phyloP scores from a whole-genome alignment of 345 rosid species.

The Arabidopsis suecica region DNA sequence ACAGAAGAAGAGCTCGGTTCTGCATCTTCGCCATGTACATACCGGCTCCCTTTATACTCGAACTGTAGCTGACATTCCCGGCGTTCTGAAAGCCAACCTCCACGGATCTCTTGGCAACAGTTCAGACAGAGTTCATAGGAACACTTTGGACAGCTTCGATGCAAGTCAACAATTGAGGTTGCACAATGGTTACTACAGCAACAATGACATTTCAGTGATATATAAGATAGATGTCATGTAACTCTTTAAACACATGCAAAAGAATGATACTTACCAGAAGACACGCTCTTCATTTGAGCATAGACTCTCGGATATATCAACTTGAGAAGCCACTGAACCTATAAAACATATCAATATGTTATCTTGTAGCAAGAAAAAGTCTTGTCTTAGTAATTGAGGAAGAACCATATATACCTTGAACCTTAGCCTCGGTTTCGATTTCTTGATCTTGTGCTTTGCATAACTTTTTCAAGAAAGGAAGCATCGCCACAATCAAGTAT shows the following conservation, averaged over 20 bases:
- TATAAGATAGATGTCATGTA: conserved; percentile 6
- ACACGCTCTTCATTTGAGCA: conserved; percentile 76
- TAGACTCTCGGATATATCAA: conserved; percentile 53
- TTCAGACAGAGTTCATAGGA: conserved; percentile 78
- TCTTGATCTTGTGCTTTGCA: conserved; percentile 64
- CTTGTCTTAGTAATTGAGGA: conserved; percentile 10
- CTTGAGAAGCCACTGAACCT: conserved; percentile 45
- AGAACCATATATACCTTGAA: conserved; percentile 54
- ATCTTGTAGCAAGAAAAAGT: conserved; percentile 18
- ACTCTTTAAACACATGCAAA: conserved; percentile 6
- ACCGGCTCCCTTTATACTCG: conserved; percentile 59
- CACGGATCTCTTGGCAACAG: conserved; percentile 85
- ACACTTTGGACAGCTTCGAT: conserved; percentile 82
- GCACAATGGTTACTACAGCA: conserved; percentile 82
- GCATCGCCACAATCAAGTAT: conserved; percentile 58
- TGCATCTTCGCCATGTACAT: conserved; percentile 82
- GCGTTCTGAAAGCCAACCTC: conserved; percentile 52
- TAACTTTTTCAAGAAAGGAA: conserved; percentile 68
- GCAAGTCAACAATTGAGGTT: conserved; percentile 89
- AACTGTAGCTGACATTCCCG: conserved; percentile 52
- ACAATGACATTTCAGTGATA: background rate
- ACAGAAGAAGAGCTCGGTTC: conserved; percentile 31
- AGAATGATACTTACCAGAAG: conserved; percentile 64
- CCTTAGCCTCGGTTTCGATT: conserved; percentile 59
- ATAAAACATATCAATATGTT: conserved; percentile 13